Evolutionary conservation across 1,139 yeast species (phyloP), one percentile per base, ranked within the genome.

Genomic region (Lodderomyces orthopsilosis): DNA sequence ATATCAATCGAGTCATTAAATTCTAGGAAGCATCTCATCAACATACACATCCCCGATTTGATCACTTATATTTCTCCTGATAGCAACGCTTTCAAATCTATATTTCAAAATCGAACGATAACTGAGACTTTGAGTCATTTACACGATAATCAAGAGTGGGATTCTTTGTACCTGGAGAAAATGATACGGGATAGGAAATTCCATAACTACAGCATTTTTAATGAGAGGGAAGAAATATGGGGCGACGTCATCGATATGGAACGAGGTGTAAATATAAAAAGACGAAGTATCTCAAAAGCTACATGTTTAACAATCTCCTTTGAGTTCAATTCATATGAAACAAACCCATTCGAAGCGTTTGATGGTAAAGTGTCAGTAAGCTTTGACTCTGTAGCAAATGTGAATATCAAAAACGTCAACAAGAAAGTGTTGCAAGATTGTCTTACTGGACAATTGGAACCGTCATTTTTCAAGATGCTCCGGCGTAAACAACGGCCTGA

Each of bases 41-140:
- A 69, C 43, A 46, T 75, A n/a, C 80, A 75, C 49, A 53, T 75
- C 13, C 77, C 77, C 2, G 79, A 74, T 50, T 42, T 72, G 3
- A 62, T 64, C 3, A 56, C 75, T 3, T 57, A 54, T 38, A 35
- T 70, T 2, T 28, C 62, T 2, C 76, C 76, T 0, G 55, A 50
- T 26, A 53, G 63, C 22, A 44, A 51, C 3, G 23, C 58, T 8
- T 27, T 41, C 9, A 23, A 30, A n/a, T 17, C 27, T 7, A 26
- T 42, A 6, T 32, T 41, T 23, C 35, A 12, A 22, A 21, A 24
- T 8, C 7, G 36, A 6, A 4, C 18, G 14, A 19, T 37, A 30
- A 35, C 35, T n/a, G 26, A 35, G n/a, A 37, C 41, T 8, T 35
- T 38, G 26, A 19, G 41, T 23, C 34, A 30, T 30, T 15, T 30